These are phyloP conservation scores for Myriosclerotinia duriaeana DNA, from an alignment of 2,329 filamentous ascomycete species.

Conservation along the genomic window DNA sequence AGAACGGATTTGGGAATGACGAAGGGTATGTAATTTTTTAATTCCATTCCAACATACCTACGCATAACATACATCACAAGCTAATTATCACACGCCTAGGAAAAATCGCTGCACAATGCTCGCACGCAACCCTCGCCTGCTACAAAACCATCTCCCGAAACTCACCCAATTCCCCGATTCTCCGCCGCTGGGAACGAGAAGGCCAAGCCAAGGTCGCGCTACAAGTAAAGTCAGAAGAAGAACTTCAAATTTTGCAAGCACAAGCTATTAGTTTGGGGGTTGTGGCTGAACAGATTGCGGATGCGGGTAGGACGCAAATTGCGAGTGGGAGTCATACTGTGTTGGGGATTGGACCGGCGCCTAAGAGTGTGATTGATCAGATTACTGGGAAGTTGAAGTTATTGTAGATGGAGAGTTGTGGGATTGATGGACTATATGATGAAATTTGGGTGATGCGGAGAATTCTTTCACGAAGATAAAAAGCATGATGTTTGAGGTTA, in stretches of 20 bases:
- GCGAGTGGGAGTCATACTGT: conserved; percentile 90
- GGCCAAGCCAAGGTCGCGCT: conserved; percentile 95
- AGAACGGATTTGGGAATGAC: conserved; percentile 96
- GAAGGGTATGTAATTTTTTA: conserved; percentile 63
- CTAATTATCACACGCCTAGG: conserved; percentile 52
- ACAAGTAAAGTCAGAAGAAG: conserved; percentile 83
- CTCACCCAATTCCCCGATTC: conserved; percentile 57
- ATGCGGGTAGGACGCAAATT: conserved; percentile 97
- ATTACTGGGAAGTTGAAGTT: conserved; percentile 85
- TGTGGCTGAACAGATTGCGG: conserved; percentile 85
- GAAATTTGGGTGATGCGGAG: no score
- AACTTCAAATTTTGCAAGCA: conserved; percentile 70
- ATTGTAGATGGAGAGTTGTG: conserved; percentile 51
- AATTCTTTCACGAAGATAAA: not conserved
- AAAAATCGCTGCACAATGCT: conserved; percentile 95
- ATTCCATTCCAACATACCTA: conserved; percentile 10
- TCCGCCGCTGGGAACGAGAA: conserved; percentile 79
- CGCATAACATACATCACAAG: not conserved
- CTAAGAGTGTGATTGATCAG: conserved; percentile 81
- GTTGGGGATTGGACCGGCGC: conserved; percentile 77
- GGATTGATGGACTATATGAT: not conserved
- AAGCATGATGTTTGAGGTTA: not conserved
- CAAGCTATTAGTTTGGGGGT: conserved; percentile 80
- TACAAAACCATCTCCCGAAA: conserved; percentile 76
- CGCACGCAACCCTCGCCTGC: conserved; percentile 94